Base-by-base conservation (phyloP, 176 grass and related monocot species). In the Microstegium vimineum region DNA sequence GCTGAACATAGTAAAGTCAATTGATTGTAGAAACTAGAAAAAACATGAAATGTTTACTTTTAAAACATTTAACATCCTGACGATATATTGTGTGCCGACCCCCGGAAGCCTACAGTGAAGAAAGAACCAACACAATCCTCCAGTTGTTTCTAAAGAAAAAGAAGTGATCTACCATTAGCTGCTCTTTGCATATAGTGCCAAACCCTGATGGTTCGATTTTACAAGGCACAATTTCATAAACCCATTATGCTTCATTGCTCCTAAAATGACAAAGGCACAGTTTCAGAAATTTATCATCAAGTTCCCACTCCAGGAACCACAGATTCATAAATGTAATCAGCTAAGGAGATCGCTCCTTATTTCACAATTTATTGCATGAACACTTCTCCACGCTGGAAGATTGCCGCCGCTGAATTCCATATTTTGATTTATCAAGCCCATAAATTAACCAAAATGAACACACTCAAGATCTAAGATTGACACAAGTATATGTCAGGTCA, bases 1-100 rank as follows among this genome's bases (percentile, higher is more conserved):
- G 79, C 37, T 66, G 32, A 77, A 66, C 38, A 26, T 84, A 74
- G 57, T 74, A 40, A 88, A 82, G 37, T 72, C 27, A 74, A 20
- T 15, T 59, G 22, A 67, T 32, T 73, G 4, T 32, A 67, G 11
- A 66, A 82, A 73, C 31, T 77, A 71, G 28, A 54, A 74, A 74
- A 86, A 30, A 54, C 12, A 12, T 25, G 82, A 4, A 64, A 73
- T 52, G 33, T 27, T 26, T 91, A 95, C 95, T 66, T 78, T 88
- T 87, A 91, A 68, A 62, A 99, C 73, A 89, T 92, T 93, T 72
- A 62, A 99, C 73, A 89, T 92, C 91, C 71, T 95, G 96, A 65
- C 87, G 91, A 83, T 80, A 89, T 86, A 99, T 82, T 61, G 81
- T 90, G 68, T 94, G 93, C 66, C 82, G 81, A 86, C 90, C 95